Evolutionary conservation across 768 basidiomycete species (phyloP).

Genomic region (Glaciozyma antarctica): DNA sequence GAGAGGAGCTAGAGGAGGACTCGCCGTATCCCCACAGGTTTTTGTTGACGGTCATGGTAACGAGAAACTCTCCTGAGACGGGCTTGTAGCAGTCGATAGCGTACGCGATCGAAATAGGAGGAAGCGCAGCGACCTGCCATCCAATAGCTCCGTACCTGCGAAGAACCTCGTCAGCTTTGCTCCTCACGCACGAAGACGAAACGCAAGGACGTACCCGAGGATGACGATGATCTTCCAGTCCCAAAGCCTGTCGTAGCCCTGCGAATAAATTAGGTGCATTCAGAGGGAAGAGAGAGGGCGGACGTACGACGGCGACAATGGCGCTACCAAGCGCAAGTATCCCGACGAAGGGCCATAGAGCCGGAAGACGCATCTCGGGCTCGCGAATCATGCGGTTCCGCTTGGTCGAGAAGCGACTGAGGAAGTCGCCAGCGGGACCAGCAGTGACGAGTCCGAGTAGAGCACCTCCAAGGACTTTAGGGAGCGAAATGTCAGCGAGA

Average conservation of each 20-base stretch:
- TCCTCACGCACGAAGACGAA: too few species aligned
- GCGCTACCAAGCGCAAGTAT: neutral
- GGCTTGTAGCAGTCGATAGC: slow-evolving; percentile 12
- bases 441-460: neutral
- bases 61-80: slow-evolving; percentile 12
- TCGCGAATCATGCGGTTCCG: neutral
- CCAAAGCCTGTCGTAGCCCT: neutral
- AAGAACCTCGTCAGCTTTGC: neutral
- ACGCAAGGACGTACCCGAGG: neutral
- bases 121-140: neutral
- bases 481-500: neutral
- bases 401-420: neutral
- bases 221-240: slow-evolving; percentile 1
- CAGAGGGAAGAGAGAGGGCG: too few species aligned
- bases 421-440: neutral
- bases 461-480: neutral
- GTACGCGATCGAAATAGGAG: neutral
- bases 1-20: neutral
- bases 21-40: neutral
- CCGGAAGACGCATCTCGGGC: neutral
- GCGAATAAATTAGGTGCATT: too few species aligned
- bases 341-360: neutral
- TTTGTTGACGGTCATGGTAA: neutral
- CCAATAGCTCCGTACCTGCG: neutral
- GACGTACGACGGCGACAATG: neutral